Evolutionary conservation across 306 rosid genomes (phyloP), one percentile per base, ranked within the genome.

Genomic region (Sesbania bispinosa): DNA sequence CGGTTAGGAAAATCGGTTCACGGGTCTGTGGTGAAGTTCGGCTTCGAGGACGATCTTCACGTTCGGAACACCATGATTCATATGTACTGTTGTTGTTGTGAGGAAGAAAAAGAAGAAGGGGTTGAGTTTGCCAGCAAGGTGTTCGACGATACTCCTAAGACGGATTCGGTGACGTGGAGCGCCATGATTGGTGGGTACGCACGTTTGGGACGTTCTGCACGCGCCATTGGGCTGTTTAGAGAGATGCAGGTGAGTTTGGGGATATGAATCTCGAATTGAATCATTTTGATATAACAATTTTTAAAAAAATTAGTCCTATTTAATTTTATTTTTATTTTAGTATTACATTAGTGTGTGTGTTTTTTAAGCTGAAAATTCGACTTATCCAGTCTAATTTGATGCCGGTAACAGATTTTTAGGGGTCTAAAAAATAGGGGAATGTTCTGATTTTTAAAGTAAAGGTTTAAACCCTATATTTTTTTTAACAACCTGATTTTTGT

Each of bases 151-250:
- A 84, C 82, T 84, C 73, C 87, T 2, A 80, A 65, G 74, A 13
- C 11, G 60, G 93, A 93, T 62, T 84, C 90, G 10, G 92, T 93
- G 6, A 81, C 97, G 1, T 93, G 98, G 97, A 93, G 96, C 73
- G 93, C 97, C 7, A 88, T 93, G 92, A 87, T 93, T 52, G 97
- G 92, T 0, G 98, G 98, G 29, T 90, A 64, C 68, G 96, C 83
- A 7, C 88, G 87, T 10, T 71, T 79, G 13, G 92, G 98, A 3
- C 65, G 50, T 29, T 88, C 96, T 5, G 15, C 81, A 0, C 82
- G 69, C 0, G 93, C 96, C 4, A 35, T 93, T 69, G 74, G 50
- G 27, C 55, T 93, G 80, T 93, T 90, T 76, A 81, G 98, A 71
- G 83, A 80, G 59, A 93, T 93, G 98, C 98, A 85, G 58, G 71